Evolutionary conservation across 1,139 yeast species (phyloP), one percentile per base, ranked within the genome.

Genomic region (Lodderomyces parapsilosis): DNA sequence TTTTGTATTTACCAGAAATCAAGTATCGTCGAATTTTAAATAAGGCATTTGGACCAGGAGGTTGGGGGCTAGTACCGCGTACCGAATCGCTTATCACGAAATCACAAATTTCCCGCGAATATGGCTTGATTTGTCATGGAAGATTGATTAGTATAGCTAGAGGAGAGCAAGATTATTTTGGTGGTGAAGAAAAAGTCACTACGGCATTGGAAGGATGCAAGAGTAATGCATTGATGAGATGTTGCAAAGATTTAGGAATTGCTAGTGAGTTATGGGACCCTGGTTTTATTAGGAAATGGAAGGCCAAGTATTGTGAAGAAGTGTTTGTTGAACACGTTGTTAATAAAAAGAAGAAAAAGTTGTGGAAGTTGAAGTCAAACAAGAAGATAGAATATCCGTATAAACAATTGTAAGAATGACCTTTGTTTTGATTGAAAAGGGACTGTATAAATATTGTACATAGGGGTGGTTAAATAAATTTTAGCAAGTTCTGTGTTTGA

Each of bases 231-330:
- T 71, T 93, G 63, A 93, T 93, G 98, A 78, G 99, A 59, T 91
- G 98, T 59, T 93, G 99, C 66, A 93, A 93, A 60, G 99, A 93
- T 66, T 74, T 93, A 55, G 98, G 98, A 4, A 86, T 93, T 54
- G 99, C 98, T 1, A 86, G 96, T 48, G 99, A 93, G 58, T 72
- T 93, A 43, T 93, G 99, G 99, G 99, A 93, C 59, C 99, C 99
- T 1, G 71, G 81, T 35, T 93, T 91, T 56, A 90, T 93, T 49
- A 79, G 93, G 51, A 65, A 68, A 32, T 93, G 90, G 76, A 93
- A 91, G 64, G 76, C 76, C 56, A 72, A 80, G 53, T 64, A 81
- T 51, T 87, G 97, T 61, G 91, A 85, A 49, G 93, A 89, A 53
- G 81, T 85, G 48, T 89, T 86, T 65, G 96, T 85, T 22, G 97